Percentiles rank a stretch among this genome's conserved stretches.
These are phyloP conservation scores for Phytophthora macrochlamydospora DNA, from an alignment of 352 stramenopile species.

Conservation along the genomic window DNA sequence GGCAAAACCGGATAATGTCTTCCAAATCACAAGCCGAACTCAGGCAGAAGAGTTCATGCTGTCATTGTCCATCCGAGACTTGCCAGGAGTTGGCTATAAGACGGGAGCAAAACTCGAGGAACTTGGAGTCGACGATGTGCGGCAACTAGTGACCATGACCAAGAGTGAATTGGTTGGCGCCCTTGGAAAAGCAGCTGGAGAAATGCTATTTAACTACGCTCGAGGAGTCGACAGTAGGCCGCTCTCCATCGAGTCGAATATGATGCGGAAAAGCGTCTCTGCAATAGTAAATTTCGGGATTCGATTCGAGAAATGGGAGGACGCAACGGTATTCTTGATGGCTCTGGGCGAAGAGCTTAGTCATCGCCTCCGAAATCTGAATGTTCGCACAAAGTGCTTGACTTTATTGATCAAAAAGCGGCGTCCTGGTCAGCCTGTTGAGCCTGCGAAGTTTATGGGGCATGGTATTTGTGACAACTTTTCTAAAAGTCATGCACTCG, in stretches of 20 bases:
- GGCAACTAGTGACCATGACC: slow-evolving; percentile 58
- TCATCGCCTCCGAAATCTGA: slow-evolving; percentile 60
- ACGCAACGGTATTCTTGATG: slow-evolving; percentile 83
- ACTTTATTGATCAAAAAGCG: slow-evolving; percentile 90
- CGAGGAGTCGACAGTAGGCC: slow-evolving; percentile 75
- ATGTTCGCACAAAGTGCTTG: slow-evolving; percentile 62
- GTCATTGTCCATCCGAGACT: slow-evolving; percentile 64
- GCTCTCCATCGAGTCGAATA: slow-evolving; percentile 71
- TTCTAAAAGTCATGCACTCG: slow-evolving; percentile 71
- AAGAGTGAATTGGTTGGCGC: slow-evolving; percentile 57
- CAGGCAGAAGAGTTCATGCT: slow-evolving; percentile 71
- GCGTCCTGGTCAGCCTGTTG: slow-evolving; percentile 58
- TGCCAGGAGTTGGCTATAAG: slow-evolving; percentile 82
- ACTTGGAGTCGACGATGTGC: slow-evolving; percentile 64
- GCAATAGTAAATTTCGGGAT: slow-evolving; percentile 94
- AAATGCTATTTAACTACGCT: slow-evolving; percentile 80
- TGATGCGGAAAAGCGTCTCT: slow-evolving; percentile 88
- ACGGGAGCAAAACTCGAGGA: slow-evolving; percentile 74
- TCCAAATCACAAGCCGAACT: slow-evolving; percentile 47
- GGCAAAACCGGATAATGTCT: slow-evolving; percentile 93
- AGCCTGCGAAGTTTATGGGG: slow-evolving; percentile 89
- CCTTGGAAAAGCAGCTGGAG: slow-evolving; percentile 72
- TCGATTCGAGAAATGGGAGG: slow-evolving; percentile 79
- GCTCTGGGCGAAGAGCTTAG: slow-evolving; percentile 80
- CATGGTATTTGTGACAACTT: slow-evolving; percentile 88